phyloP scores from a whole-genome alignment of 805 yeast genomes.

The Metschnikowia chrysomelidarum region DNA sequence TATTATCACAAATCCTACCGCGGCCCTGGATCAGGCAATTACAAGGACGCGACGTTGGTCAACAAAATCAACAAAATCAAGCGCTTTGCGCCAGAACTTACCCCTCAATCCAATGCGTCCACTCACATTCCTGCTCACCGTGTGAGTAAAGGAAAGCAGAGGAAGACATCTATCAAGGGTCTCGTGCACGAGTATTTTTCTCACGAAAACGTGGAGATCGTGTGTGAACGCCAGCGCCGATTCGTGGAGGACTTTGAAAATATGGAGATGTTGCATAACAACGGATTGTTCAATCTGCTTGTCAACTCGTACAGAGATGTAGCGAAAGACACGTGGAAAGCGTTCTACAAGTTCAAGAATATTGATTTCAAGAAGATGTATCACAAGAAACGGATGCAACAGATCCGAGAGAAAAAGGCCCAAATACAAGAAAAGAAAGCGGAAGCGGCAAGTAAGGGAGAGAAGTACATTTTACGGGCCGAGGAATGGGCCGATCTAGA shows the following conservation, averaged over 20 bases:
- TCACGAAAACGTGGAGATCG: constrained; percentile 29
- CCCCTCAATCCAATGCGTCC: constrained; percentile 19
- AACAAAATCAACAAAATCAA: constrained; percentile 37
- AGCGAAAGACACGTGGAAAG: constrained; percentile 38
- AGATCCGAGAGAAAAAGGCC: constrained; percentile 14
- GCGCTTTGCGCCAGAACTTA: constrained; percentile 13
- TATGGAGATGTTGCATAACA: constrained; percentile 44
- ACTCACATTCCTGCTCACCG: constrained; percentile 23
- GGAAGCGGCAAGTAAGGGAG: constrained; percentile 6
- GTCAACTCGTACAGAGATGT: constrained; percentile 40
- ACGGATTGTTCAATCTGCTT: constrained; percentile 38
- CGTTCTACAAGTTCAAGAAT: constrained; percentile 37
- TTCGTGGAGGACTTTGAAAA: constrained; percentile 37
- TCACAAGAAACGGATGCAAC: constrained; percentile 18
- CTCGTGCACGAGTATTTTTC: constrained; percentile 34
- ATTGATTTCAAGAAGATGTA: constrained; percentile 39
- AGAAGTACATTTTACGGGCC: constrained; percentile 9
- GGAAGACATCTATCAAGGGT: constrained; percentile 34
- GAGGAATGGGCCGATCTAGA: constrained; percentile 15
- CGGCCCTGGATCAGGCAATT: constrained; percentile 47
- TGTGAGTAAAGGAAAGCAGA: constrained; percentile 18
- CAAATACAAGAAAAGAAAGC: constrained; percentile 11
- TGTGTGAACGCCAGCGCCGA: constrained; percentile 28
- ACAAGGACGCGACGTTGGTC: constrained; percentile 42
- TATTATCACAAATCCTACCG: constrained; percentile 40